Percentiles rank a stretch among this genome's conserved stretches.
Evolutionary conservation across 768 basidiomycete genomes (phyloP).

Genomic region (Aureoboletus auriporus): DNA sequence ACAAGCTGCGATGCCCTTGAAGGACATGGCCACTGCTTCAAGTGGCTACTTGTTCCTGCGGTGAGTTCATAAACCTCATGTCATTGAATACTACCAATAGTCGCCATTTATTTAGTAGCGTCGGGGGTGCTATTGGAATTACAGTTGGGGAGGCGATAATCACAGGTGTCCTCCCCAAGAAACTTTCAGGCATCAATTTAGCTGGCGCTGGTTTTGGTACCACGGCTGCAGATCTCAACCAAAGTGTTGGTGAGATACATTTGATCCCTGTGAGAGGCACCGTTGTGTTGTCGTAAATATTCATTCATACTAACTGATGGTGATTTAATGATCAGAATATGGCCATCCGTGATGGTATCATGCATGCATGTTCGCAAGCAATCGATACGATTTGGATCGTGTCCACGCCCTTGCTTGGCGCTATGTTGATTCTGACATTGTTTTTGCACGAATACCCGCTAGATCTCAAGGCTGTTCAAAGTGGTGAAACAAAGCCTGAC

Average conservation of each 20-base stretch:
- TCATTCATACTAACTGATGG: background rate
- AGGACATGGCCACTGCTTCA: slow-evolving; percentile 80
- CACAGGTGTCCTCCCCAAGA: slow-evolving; percentile 43
- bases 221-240: slow-evolving; percentile 39
- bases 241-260: slow-evolving; percentile 44
- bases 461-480: slow-evolving; percentile 45
- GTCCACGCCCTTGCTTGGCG: slow-evolving; percentile 53
- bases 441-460: slow-evolving; percentile 61
- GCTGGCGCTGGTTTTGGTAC: slow-evolving; percentile 30
- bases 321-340: slow-evolving; percentile 41
- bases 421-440: slow-evolving; percentile 47
- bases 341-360: slow-evolving; percentile 42
- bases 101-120: slow-evolving; percentile 35
- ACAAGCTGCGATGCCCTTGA: slow-evolving; percentile 82
- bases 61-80: slow-evolving; percentile 27
- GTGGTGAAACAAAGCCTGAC: slow-evolving; percentile 24
- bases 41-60: slow-evolving; percentile 67
- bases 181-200: slow-evolving; percentile 23
- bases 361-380: slow-evolving; percentile 63
- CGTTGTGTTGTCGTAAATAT: background rate
- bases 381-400: slow-evolving; percentile 65
- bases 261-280: slow-evolving; percentile 16
- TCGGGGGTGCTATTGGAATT: slow-evolving; percentile 73
- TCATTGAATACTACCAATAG: background rate
- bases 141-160: slow-evolving; percentile 67